Percentiles rank a stretch among this genome's conserved stretches.
phyloP scores from a whole-genome alignment of 2,329 filamentous ascomycete genomes.

The Pezicula neosporulosa region DNA sequence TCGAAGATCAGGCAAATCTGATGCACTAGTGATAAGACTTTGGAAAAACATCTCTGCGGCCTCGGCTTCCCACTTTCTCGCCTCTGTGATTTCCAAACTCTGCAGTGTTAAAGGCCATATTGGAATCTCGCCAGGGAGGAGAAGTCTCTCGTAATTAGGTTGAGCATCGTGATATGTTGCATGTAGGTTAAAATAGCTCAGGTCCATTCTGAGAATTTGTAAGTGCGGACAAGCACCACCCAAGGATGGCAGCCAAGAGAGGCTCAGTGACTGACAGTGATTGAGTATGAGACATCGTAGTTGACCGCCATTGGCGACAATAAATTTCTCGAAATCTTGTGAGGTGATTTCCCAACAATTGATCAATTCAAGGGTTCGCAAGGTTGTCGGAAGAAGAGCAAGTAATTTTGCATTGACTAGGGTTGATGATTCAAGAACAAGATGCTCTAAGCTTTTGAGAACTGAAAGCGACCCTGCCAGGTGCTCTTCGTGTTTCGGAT shows the following conservation, averaged over 20 bases:
- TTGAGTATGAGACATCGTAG: slow-evolving; percentile 67
- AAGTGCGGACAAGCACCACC: slow-evolving; percentile 67
- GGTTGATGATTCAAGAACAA: slow-evolving; percentile 74
- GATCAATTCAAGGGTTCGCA: slow-evolving; percentile 68
- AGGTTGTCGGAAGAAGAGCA: slow-evolving; percentile 60
- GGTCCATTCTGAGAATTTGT: slow-evolving; percentile 69
- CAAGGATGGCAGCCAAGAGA: slow-evolving; percentile 70
- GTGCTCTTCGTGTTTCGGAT: slow-evolving; percentile 34
- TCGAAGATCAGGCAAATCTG: slow-evolving; percentile 62
- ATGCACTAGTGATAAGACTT: slow-evolving; percentile 71
- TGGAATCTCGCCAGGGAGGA: slow-evolving; percentile 64
- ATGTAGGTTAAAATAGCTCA: slow-evolving; percentile 73
- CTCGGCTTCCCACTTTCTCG: slow-evolving; percentile 69
- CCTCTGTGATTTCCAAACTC: slow-evolving; percentile 69
- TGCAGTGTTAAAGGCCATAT: slow-evolving; percentile 74
- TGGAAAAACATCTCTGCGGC: slow-evolving; percentile 75
- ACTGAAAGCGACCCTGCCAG: slow-evolving; percentile 42
- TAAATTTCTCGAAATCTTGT: slow-evolving; percentile 59
- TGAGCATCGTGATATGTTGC: slow-evolving; percentile 67
- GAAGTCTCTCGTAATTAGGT: slow-evolving; percentile 67
- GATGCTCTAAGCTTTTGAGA: slow-evolving; percentile 60
- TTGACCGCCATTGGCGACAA: slow-evolving; percentile 63
- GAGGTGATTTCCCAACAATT: slow-evolving; percentile 77
- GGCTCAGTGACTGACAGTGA: slow-evolving; percentile 75
- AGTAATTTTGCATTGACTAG: slow-evolving; percentile 67